Evolutionary conservation across 371 early-diverging fungal genomes (phyloP).

Genomic region (Rhizomucor miehei): DNA sequence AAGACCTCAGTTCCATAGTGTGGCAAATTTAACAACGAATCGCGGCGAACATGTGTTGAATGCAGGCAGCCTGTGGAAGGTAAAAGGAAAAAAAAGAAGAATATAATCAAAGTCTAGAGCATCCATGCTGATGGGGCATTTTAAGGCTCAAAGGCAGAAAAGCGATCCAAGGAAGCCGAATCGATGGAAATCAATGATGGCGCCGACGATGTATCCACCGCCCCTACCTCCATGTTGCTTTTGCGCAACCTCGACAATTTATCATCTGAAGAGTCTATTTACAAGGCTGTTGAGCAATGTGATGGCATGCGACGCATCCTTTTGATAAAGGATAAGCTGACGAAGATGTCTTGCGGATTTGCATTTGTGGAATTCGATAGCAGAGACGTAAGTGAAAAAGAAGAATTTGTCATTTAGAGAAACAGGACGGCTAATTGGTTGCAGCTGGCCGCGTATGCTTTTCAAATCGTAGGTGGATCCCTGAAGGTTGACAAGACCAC

Average conservation of each 20-base stretch:
- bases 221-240: slow-evolving; percentile 39
- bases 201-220: slow-evolving; percentile 37
- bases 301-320: slow-evolving; percentile 32
- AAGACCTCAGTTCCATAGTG: slow-evolving; percentile 17
- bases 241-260: slow-evolving; percentile 52
- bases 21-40: slow-evolving; percentile 32
- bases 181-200: slow-evolving; percentile 53
- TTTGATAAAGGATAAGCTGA: slow-evolving; percentile 54
- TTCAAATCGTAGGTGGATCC: slow-evolving; percentile 17
- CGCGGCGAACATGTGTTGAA: slow-evolving; percentile 37
- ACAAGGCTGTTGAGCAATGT: slow-evolving; percentile 20
- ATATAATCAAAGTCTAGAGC: neutral
- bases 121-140: neutral
- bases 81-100: slow-evolving; percentile 5
- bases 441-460: slow-evolving; percentile 29
- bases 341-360: slow-evolving; percentile 54
- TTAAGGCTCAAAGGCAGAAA: slow-evolving; percentile 24
- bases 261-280: slow-evolving; percentile 52
- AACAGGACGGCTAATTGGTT: neutral
- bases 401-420: neutral
- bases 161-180: slow-evolving; percentile 30
- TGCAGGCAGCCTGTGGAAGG: slow-evolving; percentile 31
- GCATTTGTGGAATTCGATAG: slow-evolving; percentile 53
- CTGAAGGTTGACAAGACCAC: slow-evolving; percentile 40
- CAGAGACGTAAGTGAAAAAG: slow-evolving; percentile 24